Conservation (phyloP, 352 stramenopile species). For the Pythium aphanidermatum region DNA sequence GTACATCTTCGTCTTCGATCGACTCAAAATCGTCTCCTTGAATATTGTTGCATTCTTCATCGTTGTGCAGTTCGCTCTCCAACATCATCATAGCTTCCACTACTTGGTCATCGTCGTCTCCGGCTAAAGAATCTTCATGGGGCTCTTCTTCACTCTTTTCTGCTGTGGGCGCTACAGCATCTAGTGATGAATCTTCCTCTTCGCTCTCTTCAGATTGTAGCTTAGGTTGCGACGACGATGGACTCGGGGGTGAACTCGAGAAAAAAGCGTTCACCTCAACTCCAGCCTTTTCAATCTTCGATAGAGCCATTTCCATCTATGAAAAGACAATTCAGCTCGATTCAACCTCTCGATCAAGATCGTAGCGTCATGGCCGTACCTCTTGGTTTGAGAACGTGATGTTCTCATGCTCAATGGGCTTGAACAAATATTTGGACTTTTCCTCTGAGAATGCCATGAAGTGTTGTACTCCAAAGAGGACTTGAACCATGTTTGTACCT, state of each 20-base stretch:
- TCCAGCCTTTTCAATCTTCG: conserved; percentile 56
- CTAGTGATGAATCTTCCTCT: neutral
- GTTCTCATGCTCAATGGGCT: conserved; percentile 33
- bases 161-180: neutral
- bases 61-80: conserved; percentile 8
- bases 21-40: neutral
- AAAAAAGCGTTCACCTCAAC: conserved; percentile 42
- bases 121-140: neutral
- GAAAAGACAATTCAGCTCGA: neutral
- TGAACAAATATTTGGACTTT: conserved; percentile 35
- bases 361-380: no score
- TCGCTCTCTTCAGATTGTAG: neutral
- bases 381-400: conserved; percentile 64
- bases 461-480: conserved; percentile 73
- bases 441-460: conserved; percentile 64
- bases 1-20: conserved; percentile 4
- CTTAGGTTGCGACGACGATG: conserved; percentile 10
- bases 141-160: conserved; percentile 5
- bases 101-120: conserved; percentile 2
- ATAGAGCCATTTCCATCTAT: conserved; percentile 63
- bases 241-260: conserved; percentile 15
- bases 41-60: conserved; percentile 7
- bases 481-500: conserved; percentile 81
- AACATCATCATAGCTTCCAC: neutral
- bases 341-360: no score